A percentile compares a stretch with the other conserved stretches of the same genome.
phyloP scores from a whole-genome alignment of 345 rosid species.

The Eucalyptus curtisii region DNA sequence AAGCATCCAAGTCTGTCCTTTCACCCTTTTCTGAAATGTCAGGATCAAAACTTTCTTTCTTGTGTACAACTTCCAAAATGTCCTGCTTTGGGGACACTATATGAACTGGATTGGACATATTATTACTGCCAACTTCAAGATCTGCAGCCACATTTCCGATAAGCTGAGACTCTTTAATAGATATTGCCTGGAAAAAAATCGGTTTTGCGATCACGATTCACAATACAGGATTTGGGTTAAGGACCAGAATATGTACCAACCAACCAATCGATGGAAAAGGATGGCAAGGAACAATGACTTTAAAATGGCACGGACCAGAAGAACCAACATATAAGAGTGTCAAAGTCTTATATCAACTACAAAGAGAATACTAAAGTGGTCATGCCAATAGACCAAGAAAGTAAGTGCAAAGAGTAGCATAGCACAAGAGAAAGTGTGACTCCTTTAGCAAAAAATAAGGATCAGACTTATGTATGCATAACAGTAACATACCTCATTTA shows the following conservation, averaged over 20 bases:
- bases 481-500: constrained; percentile 45
- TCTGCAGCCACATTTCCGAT: constrained; percentile 57
- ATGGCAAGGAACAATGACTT: neutral
- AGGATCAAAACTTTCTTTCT: neutral
- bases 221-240: neutral
- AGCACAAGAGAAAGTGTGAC: neutral
- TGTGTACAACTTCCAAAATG: constrained; percentile 1
- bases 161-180: constrained; percentile 62
- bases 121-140: constrained; percentile 28
- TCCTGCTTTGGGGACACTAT: constrained; percentile 50
- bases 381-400: neutral
- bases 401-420: neutral
- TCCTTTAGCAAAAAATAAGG: neutral
- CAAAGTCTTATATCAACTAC: neutral
- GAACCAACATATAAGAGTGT: neutral
- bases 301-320: neutral
- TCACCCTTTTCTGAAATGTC: neutral
- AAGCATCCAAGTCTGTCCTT: constrained; percentile 1
- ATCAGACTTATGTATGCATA: neutral
- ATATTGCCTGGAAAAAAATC: constrained; percentile 60
- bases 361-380: neutral
- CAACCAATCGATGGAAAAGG: neutral
- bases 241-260: neutral
- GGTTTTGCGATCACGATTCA: neutral
- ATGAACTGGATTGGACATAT: constrained; percentile 34